Evolutionary conservation across 257 asterid species (phyloP).

Genomic region (Solanum peruvianum): DNA sequence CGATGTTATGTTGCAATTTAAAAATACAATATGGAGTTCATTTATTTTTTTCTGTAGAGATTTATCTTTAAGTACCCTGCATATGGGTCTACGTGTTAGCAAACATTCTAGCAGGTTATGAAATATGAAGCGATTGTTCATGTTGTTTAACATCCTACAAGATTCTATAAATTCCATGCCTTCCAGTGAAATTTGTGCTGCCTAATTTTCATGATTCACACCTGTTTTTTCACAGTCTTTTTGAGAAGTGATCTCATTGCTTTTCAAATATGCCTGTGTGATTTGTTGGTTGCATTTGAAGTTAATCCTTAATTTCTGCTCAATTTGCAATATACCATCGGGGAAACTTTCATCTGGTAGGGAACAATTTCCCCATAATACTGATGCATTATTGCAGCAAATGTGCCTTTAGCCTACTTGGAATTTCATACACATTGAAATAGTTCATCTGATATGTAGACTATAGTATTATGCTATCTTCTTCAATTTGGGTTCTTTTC

Average conservation of each 20-base stretch:
- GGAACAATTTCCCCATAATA: constrained; percentile 17
- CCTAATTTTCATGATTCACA: not conserved
- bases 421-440: not conserved
- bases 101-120: not conserved
- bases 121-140: not conserved
- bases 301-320: not conserved
- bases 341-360: constrained; percentile 27
- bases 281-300: not conserved
- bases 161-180: not conserved
- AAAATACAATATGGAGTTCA: not conserved
- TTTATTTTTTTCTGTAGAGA: not conserved
- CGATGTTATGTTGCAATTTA: no score
- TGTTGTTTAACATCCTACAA: not conserved
- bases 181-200: not conserved
- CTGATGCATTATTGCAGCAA: no score
- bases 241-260: not conserved
- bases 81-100: not conserved
- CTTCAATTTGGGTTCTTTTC: not conserved
- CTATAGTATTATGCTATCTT: not conserved
- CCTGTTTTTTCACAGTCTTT: not conserved
- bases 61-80: not conserved
- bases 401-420: not conserved
- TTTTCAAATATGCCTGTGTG: not conserved
- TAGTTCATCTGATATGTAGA: not conserved
- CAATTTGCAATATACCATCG: not conserved